These are phyloP conservation scores for Lactifluus piperatus DNA, from an alignment of 768 basidiomycete species.

Conservation along the genomic window DNA sequence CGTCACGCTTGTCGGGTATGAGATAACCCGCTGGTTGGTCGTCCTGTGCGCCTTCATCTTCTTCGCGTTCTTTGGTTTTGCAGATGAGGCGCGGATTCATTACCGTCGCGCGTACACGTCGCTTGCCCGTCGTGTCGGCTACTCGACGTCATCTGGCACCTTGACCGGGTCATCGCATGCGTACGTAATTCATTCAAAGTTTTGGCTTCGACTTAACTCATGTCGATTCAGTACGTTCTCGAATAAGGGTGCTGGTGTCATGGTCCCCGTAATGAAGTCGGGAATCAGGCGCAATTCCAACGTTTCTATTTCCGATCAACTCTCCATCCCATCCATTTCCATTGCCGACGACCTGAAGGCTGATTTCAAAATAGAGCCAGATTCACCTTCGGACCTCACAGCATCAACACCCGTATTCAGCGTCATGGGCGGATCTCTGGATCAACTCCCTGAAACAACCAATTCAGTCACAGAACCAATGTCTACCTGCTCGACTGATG, in stretches of 20 bases:
- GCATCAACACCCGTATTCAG: not conserved
- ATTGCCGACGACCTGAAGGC: not conserved
- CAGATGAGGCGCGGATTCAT: constrained; percentile 36
- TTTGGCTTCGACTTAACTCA: not conserved
- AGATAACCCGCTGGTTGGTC: constrained; percentile 35
- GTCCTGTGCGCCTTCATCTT: constrained; percentile 35
- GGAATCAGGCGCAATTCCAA: constrained; percentile 4
- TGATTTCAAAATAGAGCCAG: constrained; percentile 5
- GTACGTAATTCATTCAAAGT: not conserved
- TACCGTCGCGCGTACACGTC: constrained; percentile 28
- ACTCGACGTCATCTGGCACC: constrained; percentile 6
- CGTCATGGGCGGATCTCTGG: not conserved
- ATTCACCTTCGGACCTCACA: constrained; percentile 1
- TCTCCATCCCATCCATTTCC: constrained; percentile 17
- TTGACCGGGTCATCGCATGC: constrained; percentile 1
- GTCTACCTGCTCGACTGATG: not conserved
- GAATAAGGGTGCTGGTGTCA: not conserved
- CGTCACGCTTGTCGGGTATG: constrained; percentile 17
- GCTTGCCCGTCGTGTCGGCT: constrained; percentile 25
- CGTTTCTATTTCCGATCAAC: constrained; percentile 3
- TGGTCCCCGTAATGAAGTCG: constrained; percentile 1
- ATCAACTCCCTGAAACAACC: not conserved
- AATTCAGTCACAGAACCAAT: not conserved
- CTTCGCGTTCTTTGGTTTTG: constrained; percentile 47
- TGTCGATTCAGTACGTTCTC: not conserved